phyloP scores from a whole-genome alignment of 495 filamentous ascomycete species.

The Astrothelium subdiscretum region DNA sequence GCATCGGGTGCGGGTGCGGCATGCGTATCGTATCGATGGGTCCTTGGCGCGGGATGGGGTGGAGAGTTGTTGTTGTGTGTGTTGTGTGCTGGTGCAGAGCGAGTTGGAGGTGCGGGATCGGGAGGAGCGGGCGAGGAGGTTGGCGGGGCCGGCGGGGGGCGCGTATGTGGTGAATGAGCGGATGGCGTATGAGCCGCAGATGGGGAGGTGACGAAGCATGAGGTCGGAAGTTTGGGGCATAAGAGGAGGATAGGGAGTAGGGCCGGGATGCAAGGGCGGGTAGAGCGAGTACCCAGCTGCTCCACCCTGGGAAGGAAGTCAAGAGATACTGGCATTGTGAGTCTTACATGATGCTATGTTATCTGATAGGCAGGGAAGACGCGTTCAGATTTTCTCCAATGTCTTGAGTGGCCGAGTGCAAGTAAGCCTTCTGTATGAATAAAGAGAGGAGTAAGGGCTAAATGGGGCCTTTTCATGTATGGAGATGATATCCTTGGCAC shows the following conservation, averaged over 20 bases:
- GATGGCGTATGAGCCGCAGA: constrained; percentile 21
- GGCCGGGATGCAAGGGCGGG: background rate
- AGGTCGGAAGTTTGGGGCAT: background rate
- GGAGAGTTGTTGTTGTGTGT: constrained; percentile 20
- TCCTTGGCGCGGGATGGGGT: constrained; percentile 10
- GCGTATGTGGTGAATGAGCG: constrained; percentile 13
- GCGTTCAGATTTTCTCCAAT: no score
- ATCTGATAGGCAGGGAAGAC: no score
- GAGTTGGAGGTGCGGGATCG: constrained; percentile 20
- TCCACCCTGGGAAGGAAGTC: no score
- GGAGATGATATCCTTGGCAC: no score
- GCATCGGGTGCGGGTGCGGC: constrained; percentile 15
- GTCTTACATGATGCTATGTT: no score
- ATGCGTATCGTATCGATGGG: constrained; percentile 21
- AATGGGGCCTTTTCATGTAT: no score
- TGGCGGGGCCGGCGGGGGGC: constrained; percentile 19
- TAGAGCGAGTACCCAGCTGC: no score
- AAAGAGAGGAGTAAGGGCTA: no score
- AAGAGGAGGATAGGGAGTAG: background rate
- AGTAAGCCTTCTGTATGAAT: no score
- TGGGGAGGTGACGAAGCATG: background rate
- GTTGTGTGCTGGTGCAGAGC: constrained; percentile 22
- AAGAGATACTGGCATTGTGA: no score
- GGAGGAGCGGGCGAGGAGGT: constrained; percentile 19
- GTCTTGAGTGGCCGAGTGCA: no score